Base-by-base conservation (phyloP, 306 rosid species). In the Gastrolobium villosum region DNA sequence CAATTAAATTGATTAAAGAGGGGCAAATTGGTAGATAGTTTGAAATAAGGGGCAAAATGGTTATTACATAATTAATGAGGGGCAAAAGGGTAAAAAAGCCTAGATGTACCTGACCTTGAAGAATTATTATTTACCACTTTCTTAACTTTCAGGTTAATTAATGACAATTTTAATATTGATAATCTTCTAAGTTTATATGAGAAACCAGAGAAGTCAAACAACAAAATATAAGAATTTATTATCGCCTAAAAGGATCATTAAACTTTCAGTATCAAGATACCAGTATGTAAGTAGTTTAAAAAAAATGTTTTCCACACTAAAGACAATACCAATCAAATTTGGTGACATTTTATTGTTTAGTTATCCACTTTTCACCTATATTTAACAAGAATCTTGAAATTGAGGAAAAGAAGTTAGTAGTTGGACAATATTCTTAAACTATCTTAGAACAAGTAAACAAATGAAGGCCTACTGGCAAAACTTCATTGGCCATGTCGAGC, bases 401-500 rank as follows among this genome's bases (percentile, higher is more conserved):
- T 40, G 14, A 14, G 39, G 62, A 68, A 82, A 45, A 59, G 44
- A 78, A 65, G 55, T 44, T 43, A 67, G 74, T 44, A 59, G 40
- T 79, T 36, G 36, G 44, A 65, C 41, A 44, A 75, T 28, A 50
- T 39, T 67, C 57, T 11, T 20, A 46, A 13, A 44, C 66, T 41
- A 34, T 69, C 76, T 37, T 31, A 68, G 74, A 79, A 71, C 46
- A 74, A 64, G 79, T 65, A 77, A 74, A 57, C 45, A 81, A 56
- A 57, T 44, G 15, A 44, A 82, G 70, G 79, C 92, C 36, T 90
- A 92, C 98, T 5, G 98, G 96, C 78, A 94, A 87, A 46, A 94
- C 97, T 87, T 92, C 97, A 80, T 92, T 90, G 80, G 97, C 97
- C 95, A 94, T 90, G 79, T 94, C 97, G 53, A 94, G 96, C 41